phyloP scores from a whole-genome alignment of 2,329 filamentous ascomycete genomes.

The Coniochaeta sp. region DNA sequence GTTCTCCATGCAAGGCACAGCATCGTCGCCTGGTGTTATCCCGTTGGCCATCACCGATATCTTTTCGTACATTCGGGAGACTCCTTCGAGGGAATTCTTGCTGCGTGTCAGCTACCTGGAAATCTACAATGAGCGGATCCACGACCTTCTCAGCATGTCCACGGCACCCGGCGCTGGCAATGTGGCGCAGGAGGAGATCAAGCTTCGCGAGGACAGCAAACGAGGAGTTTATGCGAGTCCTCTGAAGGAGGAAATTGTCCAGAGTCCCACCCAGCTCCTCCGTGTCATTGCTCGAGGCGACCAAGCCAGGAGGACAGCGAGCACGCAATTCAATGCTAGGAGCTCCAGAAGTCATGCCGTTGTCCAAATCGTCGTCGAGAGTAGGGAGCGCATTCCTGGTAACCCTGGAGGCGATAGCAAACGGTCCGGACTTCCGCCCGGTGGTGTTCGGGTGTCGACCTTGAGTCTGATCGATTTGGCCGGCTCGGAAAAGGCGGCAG shows the following conservation, averaged over 20 bases:
- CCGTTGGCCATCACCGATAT: constrained; percentile 97
- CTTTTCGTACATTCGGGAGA: constrained; percentile 97
- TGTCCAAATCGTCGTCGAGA: constrained; percentile 97
- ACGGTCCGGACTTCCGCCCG: constrained; percentile 64
- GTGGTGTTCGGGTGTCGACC: constrained; percentile 91
- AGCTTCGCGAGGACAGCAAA: constrained; percentile 92
- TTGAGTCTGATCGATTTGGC: constrained; percentile 93
- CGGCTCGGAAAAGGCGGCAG: constrained; percentile 91
- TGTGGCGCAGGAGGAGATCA: constrained; percentile 79
- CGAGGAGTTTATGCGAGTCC: constrained; percentile 93
- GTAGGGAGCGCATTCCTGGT: constrained; percentile 71
- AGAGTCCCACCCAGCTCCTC: constrained; percentile 90
- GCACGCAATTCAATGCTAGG: constrained; percentile 92
- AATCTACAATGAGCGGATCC: constrained; percentile 97
- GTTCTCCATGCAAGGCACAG: constrained; percentile 98
- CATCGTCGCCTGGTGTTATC: constrained; percentile 91
- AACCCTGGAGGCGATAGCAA: constrained; percentile 48
- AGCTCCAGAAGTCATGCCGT: constrained; percentile 98
- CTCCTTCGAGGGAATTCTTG: constrained; percentile 86
- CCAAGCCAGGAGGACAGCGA: constrained; percentile 79
- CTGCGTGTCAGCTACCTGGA: constrained; percentile 95
- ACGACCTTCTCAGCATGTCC: constrained; percentile 80
- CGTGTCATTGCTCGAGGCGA: constrained; percentile 94
- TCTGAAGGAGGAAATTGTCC: constrained; percentile 95
- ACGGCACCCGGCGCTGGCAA: constrained; percentile 38